Evolutionary conservation across 768 basidiomycete species (phyloP).

Genomic region (Roridomyces roridus): DNA sequence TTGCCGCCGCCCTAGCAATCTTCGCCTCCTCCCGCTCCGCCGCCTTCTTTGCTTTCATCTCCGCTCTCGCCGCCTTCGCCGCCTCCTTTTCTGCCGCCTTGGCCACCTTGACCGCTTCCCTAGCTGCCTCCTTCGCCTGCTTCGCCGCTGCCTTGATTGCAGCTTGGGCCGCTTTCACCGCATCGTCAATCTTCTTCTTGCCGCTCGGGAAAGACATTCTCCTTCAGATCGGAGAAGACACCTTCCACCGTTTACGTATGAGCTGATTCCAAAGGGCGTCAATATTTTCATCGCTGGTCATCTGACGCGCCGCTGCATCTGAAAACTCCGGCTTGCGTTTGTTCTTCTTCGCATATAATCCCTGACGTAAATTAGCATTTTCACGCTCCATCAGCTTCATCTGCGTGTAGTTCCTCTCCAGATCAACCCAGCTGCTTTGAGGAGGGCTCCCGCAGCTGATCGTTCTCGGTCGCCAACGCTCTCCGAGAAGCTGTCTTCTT

Average conservation of each 20-base stretch:
- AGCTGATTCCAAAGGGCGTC: no score
- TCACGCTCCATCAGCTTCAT: constrained; percentile 2
- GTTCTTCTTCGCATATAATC: constrained; percentile 10
- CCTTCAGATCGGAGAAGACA: no score
- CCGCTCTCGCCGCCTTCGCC: neutral
- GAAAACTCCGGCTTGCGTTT: neutral
- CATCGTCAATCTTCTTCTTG: neutral
- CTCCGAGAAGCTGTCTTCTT: neutral
- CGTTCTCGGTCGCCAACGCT: neutral
- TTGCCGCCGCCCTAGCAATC: neutral
- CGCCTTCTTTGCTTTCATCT: no score
- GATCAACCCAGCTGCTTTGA: neutral
- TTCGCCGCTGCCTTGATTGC: neutral
- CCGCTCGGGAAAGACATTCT: no score
- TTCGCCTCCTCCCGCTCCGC: no score
- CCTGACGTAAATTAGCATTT: neutral
- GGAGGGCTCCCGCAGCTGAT: neutral
- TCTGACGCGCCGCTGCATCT: neutral
- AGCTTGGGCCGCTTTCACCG: neutral
- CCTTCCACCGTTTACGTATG: no score
- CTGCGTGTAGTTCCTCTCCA: neutral
- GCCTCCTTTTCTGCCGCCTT: neutral
- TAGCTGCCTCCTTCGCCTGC: neutral
- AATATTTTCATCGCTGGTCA: no score
- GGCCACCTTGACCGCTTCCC: neutral